These are phyloP conservation scores for Yamadazyma diddensiae DNA, from an alignment of 1,139 yeast genomes.

Conservation along the genomic window DNA sequence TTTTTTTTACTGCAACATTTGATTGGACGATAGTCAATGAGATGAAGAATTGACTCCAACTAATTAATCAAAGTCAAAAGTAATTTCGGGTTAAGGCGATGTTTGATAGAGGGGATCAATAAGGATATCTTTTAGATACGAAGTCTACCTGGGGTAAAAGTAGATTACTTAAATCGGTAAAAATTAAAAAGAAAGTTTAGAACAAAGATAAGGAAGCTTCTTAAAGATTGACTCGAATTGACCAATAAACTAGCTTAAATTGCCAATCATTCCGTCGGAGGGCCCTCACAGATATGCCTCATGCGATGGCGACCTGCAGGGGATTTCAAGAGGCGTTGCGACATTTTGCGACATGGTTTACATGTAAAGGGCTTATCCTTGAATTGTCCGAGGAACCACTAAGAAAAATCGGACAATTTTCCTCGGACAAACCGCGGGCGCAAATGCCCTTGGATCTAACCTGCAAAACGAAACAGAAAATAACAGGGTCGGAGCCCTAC, in stretches of 20 bases:
- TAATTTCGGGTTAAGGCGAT: background rate
- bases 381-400: no score
- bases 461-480: background rate
- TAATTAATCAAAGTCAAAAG: background rate
- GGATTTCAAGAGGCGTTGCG: background rate
- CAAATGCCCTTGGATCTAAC: background rate
- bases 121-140: no score
- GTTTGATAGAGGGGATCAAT: background rate
- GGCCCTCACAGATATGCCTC: background rate
- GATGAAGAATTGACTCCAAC: background rate
- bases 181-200: background rate
- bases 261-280: background rate
- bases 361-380: no score
- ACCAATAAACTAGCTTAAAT: background rate
- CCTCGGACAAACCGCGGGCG: slow-evolving; percentile 1
- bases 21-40: no score
- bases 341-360: background rate
- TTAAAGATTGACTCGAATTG: no score
- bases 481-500: slow-evolving; percentile 1
- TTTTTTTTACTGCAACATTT: no score
- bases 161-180: background rate
- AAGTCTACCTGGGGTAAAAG: background rate
- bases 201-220: background rate
- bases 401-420: no score
- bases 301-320: background rate